Base-by-base conservation (phyloP, 1,284 basidiomycete species). In the Tausonia pullulans region DNA sequence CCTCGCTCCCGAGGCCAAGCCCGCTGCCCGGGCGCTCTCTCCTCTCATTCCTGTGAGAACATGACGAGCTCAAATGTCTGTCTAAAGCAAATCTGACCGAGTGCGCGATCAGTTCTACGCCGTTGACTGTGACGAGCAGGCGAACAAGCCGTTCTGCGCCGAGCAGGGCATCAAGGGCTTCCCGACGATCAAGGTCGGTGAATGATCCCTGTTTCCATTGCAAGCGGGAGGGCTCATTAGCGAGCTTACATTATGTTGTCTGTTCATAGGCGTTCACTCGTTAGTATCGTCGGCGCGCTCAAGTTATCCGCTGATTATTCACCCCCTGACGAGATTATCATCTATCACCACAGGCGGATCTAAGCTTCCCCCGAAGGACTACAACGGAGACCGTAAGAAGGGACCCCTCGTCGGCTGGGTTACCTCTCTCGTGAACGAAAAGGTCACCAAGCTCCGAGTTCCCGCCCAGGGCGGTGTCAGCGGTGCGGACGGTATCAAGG, bases 211-310 rank as follows among this genome's bases (percentile, higher is more conserved):
- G 40, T 27, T 16, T 9, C 11, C 16, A 39, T 13, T 46, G 7
- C 9, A 7, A 55, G 11, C 39, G 7, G 49, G 27, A 27, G 27
- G 27, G 27, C 9, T 55, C 14, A 43, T 40, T 3, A 48, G 11
- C 10, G 39, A 52, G 60, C 39, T 68, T 43, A 64, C 48, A 44
- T 67, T 64, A 68, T 46, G 41, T 45, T 53, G 93, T 1, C 96
- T 94, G 81, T 94, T 94, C 1, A 96, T 93, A 90, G 78, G 77
- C 89, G 5, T 94, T 87, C 77, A 88, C 90, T 11, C 81, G 84
- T 27, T 27, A 27, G 27, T 27, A 27, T 27, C 27, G 27, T 27
- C 27, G 27, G 27, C 27, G 27, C 27, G 27, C 27, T 27, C 27
- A 27, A 27, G 27, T 27, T 27, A 27, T 27, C 27, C 27, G 27